phyloP scores from a whole-genome alignment of 257 asterid species.

The Echites panduratus region DNA sequence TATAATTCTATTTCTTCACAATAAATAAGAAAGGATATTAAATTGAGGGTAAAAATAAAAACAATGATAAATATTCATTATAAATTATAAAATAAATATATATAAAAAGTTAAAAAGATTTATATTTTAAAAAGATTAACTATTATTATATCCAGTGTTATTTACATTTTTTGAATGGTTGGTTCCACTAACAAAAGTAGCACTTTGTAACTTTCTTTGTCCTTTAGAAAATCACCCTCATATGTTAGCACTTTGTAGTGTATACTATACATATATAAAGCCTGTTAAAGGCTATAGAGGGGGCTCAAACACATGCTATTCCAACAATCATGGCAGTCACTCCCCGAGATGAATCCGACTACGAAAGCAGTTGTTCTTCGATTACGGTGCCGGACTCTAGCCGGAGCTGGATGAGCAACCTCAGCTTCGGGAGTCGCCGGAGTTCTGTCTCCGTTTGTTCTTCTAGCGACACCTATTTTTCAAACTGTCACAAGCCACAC shows the following conservation, averaged over 20 bases:
- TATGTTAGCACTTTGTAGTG: constrained; percentile 5
- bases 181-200: constrained; percentile 22
- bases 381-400: constrained; percentile 38
- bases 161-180: background rate
- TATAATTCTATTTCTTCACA: no score
- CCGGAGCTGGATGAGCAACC: constrained; percentile 46
- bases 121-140: no score
- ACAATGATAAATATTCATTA: no score
- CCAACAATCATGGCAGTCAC: constrained; percentile 32
- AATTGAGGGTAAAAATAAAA: no score
- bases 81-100: no score
- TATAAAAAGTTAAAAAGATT: no score
- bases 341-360: constrained; percentile 39
- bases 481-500: constrained; percentile 33
- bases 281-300: constrained; percentile 21
- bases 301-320: constrained; percentile 26
- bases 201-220: constrained; percentile 25
- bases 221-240: constrained; percentile 2
- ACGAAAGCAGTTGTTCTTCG: constrained; percentile 44
- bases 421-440: constrained; percentile 37
- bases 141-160: no score
- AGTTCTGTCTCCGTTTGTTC: constrained; percentile 32
- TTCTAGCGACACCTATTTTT: constrained; percentile 12
- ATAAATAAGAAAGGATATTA: no score
- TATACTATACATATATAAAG: constrained; percentile 16